Evolutionary conservation across 768 basidiomycete genomes (phyloP).

Genomic region (Pleurotus djamor): DNA sequence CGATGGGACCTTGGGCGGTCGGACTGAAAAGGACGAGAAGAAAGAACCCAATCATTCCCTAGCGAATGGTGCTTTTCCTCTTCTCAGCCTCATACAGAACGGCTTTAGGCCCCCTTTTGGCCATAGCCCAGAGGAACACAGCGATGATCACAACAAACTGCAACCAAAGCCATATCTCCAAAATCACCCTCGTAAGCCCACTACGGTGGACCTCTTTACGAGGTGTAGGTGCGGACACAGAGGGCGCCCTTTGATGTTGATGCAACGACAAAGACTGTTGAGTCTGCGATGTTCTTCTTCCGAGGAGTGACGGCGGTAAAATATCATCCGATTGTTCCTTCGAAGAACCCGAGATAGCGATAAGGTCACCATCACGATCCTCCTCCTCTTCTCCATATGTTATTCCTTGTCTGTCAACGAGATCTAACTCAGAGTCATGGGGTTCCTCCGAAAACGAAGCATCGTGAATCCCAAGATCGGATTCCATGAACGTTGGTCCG

Average conservation of each 20-base stretch:
- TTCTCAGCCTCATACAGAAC: slow-evolving; percentile 48
- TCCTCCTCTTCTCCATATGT: neutral
- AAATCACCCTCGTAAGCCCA: slow-evolving; percentile 37
- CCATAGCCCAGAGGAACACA: slow-evolving; percentile 82
- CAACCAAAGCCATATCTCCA: slow-evolving; percentile 84
- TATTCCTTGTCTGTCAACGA: neutral
- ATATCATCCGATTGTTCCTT: no score
- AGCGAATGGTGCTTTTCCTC: slow-evolving; percentile 18
- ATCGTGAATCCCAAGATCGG: neutral
- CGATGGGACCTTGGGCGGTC: no score
- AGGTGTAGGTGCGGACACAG: neutral
- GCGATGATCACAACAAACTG: slow-evolving; percentile 75
- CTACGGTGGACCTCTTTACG: slow-evolving; percentile 6
- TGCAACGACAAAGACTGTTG: neutral
- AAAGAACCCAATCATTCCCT: neutral
- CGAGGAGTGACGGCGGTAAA: no score
- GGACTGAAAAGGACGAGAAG: no score
- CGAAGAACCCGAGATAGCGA: no score
- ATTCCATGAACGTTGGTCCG: neutral
- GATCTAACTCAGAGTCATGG: neutral
- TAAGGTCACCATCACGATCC: no score
- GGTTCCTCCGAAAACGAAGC: neutral
- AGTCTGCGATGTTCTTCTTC: no score
- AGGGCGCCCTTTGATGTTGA: neutral
- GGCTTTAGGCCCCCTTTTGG: slow-evolving; percentile 69